Evolutionary conservation across 148 eudicot species (phyloP), one percentile per base, ranked within the genome.

Genomic region (Cornus florida): DNA sequence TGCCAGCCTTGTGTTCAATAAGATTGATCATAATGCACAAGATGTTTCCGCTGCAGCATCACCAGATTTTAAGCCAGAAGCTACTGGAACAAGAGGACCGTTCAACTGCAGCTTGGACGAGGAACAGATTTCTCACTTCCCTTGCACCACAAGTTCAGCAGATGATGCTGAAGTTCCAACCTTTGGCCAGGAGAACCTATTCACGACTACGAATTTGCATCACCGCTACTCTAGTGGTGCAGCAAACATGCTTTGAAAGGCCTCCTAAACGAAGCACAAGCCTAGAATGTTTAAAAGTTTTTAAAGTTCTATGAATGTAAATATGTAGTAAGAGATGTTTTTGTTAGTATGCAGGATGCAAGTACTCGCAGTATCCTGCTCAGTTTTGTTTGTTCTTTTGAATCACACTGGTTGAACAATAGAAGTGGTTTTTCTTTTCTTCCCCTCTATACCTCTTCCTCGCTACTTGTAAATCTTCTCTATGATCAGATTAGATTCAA

Each of bases 1-100:
- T 43, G 96, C 98, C n/a, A 84, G 85, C 79, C 90, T 94, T 56
- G 83, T 94, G 92, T 94, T 92, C 82, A 73, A 74, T 24, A 88
- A 87, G 82, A 83, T 78, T 38, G 82, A 88, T 67, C 77, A 53
- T 16, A 67, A 77, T 69, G 64, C 72, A 22, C 71, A 74, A 22
- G 84, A 89, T 39, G 80, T 41, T 32, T 69, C 67, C 12, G 78
- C 87, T 38, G 72, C 84, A 10, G 71, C 69, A 50, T 66, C 84
- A 7, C n/a, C 70, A 60, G 78, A 73, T 57, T 77, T 39, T 50
- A 77, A 83, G 78, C 81, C 78, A 22, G 79, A 60, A 69, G 23
- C 76, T 23, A 67, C 22, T 48, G 85, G 23, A n/a, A 22, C 72
- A 23, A 23, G 32, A 41, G 73, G 69, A 32, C 56, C 74, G 35